Percentiles rank a stretch among this genome's conserved stretches.
Conservation (phyloP, 768 basidiomycete genomes). For the Strobilomyces dryophilus region DNA sequence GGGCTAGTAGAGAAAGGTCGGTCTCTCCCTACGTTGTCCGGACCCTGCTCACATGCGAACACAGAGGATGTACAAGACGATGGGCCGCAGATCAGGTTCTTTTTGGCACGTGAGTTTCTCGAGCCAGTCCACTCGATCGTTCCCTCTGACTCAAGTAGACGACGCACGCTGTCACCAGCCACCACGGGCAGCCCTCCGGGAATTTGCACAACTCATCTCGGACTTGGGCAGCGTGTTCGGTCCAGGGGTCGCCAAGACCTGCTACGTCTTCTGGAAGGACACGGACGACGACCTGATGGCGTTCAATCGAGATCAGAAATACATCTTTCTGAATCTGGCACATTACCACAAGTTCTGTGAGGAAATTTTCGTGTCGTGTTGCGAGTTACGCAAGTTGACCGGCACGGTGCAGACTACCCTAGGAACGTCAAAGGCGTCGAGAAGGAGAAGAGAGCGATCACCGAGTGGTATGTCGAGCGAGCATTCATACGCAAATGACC, state of each 20-base stretch:
- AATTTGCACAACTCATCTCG: conserved; percentile 5
- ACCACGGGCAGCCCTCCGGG: not conserved
- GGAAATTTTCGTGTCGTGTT: not conserved
- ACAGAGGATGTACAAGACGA: not conserved
- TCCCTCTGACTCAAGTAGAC: not conserved
- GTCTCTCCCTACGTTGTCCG: not conserved
- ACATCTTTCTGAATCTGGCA: conserved; percentile 14
- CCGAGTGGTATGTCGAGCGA: conserved; percentile 9
- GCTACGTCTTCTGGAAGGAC: conserved; percentile 18
- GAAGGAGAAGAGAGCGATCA: conserved; percentile 2
- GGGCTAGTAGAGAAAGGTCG: not conserved
- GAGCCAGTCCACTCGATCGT: not conserved
- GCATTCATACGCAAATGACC: not conserved
- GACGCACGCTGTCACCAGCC: not conserved
- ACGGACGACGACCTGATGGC: conserved; percentile 16
- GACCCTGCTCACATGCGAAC: not conserved
- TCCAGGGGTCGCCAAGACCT: not conserved
- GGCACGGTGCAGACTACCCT: not conserved
- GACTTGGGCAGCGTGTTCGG: conserved; percentile 2
- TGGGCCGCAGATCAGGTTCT: conserved; percentile 3
- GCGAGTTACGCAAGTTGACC: not conserved
- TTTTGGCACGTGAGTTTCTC: conserved; percentile 11
- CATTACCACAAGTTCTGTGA: conserved; percentile 8
- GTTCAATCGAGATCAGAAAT: conserved; percentile 13
- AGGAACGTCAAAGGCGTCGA: not conserved